Percentiles rank a stretch among this genome's conserved stretches.
Conservation (phyloP, 2,329 filamentous ascomycete species). For the Aschersonia sp. region DNA sequence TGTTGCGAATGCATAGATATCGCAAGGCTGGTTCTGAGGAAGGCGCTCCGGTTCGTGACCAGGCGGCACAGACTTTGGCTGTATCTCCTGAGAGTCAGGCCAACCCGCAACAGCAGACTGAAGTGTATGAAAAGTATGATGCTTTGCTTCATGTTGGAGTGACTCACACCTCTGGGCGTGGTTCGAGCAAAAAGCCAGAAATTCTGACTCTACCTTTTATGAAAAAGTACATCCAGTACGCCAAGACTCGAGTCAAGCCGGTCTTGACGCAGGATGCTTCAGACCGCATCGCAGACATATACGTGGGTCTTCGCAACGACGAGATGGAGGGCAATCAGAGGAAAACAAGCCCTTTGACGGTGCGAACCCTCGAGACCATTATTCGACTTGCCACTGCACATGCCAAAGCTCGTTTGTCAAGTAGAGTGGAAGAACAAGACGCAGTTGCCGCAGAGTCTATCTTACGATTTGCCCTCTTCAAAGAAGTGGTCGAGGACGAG, state of each 20-base stretch:
- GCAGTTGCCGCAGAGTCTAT: conserved; percentile 79
- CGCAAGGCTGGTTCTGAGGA: conserved; percentile 86
- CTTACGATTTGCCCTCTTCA: conserved; percentile 88
- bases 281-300: conserved; percentile 80
- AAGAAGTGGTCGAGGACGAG: conserved; percentile 72
- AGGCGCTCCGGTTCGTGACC: conserved; percentile 84
- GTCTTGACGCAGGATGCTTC: conserved; percentile 81
- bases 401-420: conserved; percentile 81
- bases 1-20: conserved; percentile 93
- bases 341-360: conserved; percentile 87
- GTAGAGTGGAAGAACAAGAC: conserved; percentile 77
- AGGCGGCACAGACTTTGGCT: conserved; percentile 67
- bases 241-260: conserved; percentile 82
- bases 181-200: conserved; percentile 62
- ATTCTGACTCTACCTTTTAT: conserved; percentile 94
- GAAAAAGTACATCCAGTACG: conserved; percentile 99
- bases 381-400: conserved; percentile 95
- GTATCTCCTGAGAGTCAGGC: conserved; percentile 72
- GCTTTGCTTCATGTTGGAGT: conserved; percentile 91
- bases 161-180: conserved; percentile 58
- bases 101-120: conserved; percentile 59
- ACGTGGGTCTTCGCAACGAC: conserved; percentile 86
- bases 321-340: conserved; percentile 90
- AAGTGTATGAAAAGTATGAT: conserved; percentile 94
- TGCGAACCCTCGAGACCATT: conserved; percentile 93